Evolutionary conservation across 306 rosid species (phyloP), one percentile per base, ranked within the genome.

Genomic region (Lathyrus oleraceus): DNA sequence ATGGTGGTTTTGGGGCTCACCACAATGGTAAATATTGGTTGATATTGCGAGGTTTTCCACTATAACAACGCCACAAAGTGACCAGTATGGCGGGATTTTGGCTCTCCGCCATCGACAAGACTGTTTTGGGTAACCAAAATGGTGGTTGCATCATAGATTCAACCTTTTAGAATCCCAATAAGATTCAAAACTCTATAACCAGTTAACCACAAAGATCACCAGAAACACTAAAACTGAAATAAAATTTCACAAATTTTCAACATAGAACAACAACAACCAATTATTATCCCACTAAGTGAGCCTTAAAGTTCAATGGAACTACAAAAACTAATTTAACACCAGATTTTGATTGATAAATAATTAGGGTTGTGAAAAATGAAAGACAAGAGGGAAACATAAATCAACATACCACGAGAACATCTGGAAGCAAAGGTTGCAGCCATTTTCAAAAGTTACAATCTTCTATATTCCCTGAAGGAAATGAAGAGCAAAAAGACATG

Each of bases 401-500:
- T 28, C 13, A 51, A 44, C 67, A 42, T 67, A 79, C 83, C 83
- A 25, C 72, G 76, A 53, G 83, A 68, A 14, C 72, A 73, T 73
- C 66, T 79, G 48, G 83, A 73, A 79, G 83, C 83, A 67, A 79
- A 79, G 30, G 45, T 32, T 61, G 83, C 72, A 61, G 79, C 79
- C 83, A 79, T 73, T 28, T 52, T 16, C 38, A 12, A 52, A 66
- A 36, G 2, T 27, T 8, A 35, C n/a, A 30, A 56, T 21, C 32
- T 68, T 52, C 36, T 10, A n/a, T 62, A 7, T 14, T 28, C 49
- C 69, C 64, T 40, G 28, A 19, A 5, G 10, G 25, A 65, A 30
- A 49, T 10, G 1, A 49, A 36, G 47, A 43, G 40, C 36, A 19
- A 6, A 43, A 27, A 5, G 21, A 63, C 28, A 51, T 39, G 9